Evolutionary conservation across 2,329 filamentous ascomycete species (phyloP), one percentile per base, ranked within the genome.

Genomic region (Colletotrichum destructivum): DNA sequence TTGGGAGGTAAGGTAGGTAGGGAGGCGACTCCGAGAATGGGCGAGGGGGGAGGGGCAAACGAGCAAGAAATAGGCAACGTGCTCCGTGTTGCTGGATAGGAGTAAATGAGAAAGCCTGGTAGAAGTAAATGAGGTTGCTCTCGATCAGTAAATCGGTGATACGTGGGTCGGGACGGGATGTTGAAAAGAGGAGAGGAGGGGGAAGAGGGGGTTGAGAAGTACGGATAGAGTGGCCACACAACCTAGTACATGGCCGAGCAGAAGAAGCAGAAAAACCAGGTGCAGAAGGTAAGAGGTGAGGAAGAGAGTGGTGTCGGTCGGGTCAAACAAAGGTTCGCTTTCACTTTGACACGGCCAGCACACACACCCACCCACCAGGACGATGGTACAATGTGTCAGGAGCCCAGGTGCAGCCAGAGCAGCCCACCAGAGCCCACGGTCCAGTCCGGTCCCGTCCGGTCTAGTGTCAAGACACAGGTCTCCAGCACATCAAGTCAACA

Each of bases 11-110:
- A 62, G 57, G 65, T 63, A 62, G 57, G 65, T 63, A 71, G 69
- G 69, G 69, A 69, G 65, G 65, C 69, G 65, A 72, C 69, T 63
- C 69, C 54, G 69, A 69, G 66, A 54, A 55, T 46, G 46, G 47
- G 40, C 54, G 60, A 72, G 54, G 65, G 59, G 65, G 52, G 40
- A 64, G 69, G 65, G 69, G 55, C 31, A 23, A 44, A 60, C 54
- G 68, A 64, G 59, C 52, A 63, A 54, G 46, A 69, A 69, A 64
- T 60, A 69, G 66, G 65, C 54, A 72, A 60, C 59, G 65, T 69
- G 65, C 69, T 72, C 69, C 69, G 69, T 55, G 59, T 51, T 60
- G 64, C 44, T 69, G 65, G 23, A 64, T 54, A 54, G 68, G 59
- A 71, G 52, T 55, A 69, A 62, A 69, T 64, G 60, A 69, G 55